Conservation (phyloP, 2,329 filamentous ascomycete species). For the Fusarium sp. region DNA sequence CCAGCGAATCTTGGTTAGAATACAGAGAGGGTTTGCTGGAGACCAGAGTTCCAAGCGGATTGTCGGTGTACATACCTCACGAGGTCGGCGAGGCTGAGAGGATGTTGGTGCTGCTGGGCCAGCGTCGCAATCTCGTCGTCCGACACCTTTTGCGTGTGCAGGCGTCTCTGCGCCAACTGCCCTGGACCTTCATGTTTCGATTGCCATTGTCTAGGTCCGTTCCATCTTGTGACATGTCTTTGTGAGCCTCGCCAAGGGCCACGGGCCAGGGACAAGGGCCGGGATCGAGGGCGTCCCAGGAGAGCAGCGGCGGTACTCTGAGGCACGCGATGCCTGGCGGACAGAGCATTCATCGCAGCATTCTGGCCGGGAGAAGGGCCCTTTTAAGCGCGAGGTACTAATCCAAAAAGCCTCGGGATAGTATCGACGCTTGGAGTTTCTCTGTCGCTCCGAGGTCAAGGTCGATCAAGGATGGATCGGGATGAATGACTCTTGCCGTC, state of each 20-base stretch:
- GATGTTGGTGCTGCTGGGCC: slow-evolving; percentile 83
- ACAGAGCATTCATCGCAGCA: slow-evolving; percentile 46
- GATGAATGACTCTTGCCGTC: slow-evolving; percentile 37
- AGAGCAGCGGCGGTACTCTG: slow-evolving; percentile 29
- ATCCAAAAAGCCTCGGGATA: no score
- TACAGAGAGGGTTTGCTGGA: no score
- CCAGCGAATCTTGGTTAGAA: no score
- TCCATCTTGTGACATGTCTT: slow-evolving; percentile 26
- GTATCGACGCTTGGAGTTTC: background rate
- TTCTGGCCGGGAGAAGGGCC: slow-evolving; percentile 14
- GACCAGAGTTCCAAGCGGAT: no score
- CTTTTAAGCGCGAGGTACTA: background rate
- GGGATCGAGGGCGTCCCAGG: slow-evolving; percentile 13
- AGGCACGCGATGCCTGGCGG: slow-evolving; percentile 39
- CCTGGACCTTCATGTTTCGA: background rate
- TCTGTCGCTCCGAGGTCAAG: background rate
- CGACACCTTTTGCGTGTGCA: slow-evolving; percentile 60
- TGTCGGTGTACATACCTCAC: slow-evolving; percentile 74
- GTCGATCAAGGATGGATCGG: slow-evolving; percentile 11
- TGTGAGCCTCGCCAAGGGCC: slow-evolving; percentile 6
- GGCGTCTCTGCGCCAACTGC: slow-evolving; percentile 18
- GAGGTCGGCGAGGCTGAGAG: slow-evolving; percentile 88
- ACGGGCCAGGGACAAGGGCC: slow-evolving; percentile 6
- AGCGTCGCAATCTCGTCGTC: slow-evolving; percentile 86
- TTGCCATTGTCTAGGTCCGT: slow-evolving; percentile 7